Percentiles rank a stretch among this genome's conserved stretches.
phyloP scores from a whole-genome alignment of 495 filamentous ascomycete genomes.

The Pseudevernia furfuracea region DNA sequence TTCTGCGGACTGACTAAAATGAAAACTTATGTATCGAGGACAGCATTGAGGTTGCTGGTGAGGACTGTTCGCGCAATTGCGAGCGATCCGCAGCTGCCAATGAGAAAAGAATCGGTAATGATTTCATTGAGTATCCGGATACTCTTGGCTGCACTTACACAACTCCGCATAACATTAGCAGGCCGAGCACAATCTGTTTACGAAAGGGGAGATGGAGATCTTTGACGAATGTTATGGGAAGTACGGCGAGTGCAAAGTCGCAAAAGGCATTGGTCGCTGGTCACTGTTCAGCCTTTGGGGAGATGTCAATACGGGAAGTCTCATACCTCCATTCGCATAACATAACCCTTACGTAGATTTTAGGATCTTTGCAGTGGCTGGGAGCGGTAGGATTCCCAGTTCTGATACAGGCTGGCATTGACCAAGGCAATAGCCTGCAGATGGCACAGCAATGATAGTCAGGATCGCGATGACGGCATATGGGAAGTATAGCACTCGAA shows the following conservation, averaged over 20 bases:
- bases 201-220: slow-evolving; percentile 8
- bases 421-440: slow-evolving; percentile 14
- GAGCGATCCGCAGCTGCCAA: slow-evolving; percentile 2
- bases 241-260: slow-evolving; percentile 16
- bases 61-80: slow-evolving; percentile 5
- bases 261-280: slow-evolving; percentile 3
- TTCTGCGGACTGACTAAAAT: background rate
- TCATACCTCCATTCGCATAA: slow-evolving; percentile 6
- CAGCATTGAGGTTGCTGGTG: background rate
- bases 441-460: slow-evolving; percentile 11
- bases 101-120: too few relatives aligned
- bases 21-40: background rate
- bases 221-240: slow-evolving; percentile 16
- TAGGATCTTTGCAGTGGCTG: background rate
- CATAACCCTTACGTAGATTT: background rate
- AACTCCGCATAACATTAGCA: slow-evolving; percentile 18
- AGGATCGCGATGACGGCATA: slow-evolving; percentile 18
- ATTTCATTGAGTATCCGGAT: background rate
- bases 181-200: slow-evolving; percentile 8
- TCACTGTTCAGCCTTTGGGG: background rate
- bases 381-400: slow-evolving; percentile 6
- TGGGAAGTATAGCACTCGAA: slow-evolving; percentile 16
- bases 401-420: slow-evolving; percentile 19
- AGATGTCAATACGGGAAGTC: background rate
- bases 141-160: slow-evolving; percentile 4